Conservation (phyloP, 2,329 filamentous ascomycete species). For the Trichocomaceae sp. region DNA sequence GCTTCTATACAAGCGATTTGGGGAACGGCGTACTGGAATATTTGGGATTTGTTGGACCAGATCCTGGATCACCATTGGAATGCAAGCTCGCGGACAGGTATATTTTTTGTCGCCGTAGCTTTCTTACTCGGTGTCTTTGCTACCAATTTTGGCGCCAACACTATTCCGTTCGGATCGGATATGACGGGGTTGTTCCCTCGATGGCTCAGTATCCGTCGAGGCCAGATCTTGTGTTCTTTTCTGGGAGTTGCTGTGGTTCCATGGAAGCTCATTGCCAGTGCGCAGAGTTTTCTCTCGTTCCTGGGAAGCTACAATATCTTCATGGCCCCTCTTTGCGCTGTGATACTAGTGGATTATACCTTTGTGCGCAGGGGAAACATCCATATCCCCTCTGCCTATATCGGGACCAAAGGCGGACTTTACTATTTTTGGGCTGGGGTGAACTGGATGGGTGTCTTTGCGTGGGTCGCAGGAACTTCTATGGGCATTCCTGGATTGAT, state of each 20-base stretch:
- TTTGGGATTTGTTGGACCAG: conserved; percentile 9
- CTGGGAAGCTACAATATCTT: neutral
- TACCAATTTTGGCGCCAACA: conserved; percentile 9
- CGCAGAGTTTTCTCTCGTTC: conserved; percentile 7
- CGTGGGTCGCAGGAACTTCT: conserved; percentile 4
- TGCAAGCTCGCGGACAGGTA: conserved; percentile 2
- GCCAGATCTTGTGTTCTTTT: conserved; percentile 8
- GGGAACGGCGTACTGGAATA: conserved; percentile 11
- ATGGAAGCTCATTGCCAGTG: conserved; percentile 8
- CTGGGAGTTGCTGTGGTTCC: conserved; percentile 3
- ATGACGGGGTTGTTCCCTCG: conserved; percentile 8
- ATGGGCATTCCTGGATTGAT: conserved; percentile 7
- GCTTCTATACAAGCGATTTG: no score
- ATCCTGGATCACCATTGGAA: conserved; percentile 10
- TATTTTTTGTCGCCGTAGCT: no score
- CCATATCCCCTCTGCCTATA: conserved; percentile 7
- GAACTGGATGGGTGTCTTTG: conserved; percentile 4
- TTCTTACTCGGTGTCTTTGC: no score
- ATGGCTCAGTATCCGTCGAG: conserved; percentile 8
- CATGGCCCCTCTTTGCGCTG: no score
- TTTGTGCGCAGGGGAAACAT: conserved; percentile 9
- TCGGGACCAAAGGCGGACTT: neutral
- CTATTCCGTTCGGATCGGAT: conserved; percentile 9
- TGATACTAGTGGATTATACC: conserved; percentile 8
- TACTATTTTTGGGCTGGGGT: conserved; percentile 7